Percentiles rank a stretch among this genome's conserved stretches.
These are phyloP conservation scores for Eucalyptus regnans DNA, from an alignment of 345 rosid genomes.

Conservation along the genomic window DNA sequence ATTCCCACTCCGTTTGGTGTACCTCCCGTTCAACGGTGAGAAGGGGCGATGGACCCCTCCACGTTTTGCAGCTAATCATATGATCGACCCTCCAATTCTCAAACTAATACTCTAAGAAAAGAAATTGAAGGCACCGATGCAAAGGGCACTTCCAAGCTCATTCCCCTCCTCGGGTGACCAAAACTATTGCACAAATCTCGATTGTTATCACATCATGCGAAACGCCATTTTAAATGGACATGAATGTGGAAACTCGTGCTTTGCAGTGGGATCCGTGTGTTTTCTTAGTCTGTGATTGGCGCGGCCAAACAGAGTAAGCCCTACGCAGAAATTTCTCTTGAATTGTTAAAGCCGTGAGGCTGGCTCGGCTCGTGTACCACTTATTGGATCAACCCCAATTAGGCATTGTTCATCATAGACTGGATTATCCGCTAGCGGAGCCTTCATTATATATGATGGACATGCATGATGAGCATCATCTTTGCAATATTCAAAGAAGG, in stretches of 20 bases:
- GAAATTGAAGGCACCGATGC: neutral
- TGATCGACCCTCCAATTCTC: neutral
- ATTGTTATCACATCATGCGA: neutral
- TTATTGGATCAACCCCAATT: neutral
- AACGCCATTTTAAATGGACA: neutral
- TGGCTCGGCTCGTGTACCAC: neutral
- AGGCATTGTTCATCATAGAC: neutral
- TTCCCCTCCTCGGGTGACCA: neutral
- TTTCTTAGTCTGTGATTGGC: neutral
- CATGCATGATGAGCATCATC: neutral
- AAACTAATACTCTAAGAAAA: neutral
- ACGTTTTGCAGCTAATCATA: neutral
- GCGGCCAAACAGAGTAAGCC: neutral
- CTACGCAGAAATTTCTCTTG: neutral
- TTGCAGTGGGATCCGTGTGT: fast-evolving
- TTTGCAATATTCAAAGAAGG: neutral
- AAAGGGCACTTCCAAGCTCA: neutral
- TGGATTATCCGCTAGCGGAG: too few relatives aligned
- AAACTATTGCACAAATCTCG: neutral
- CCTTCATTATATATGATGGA: neutral
- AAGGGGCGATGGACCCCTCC: neutral
- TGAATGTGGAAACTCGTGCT: neutral
- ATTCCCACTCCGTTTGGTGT: neutral
- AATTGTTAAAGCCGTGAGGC: neutral
- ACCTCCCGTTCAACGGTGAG: neutral